Base-by-base conservation (phyloP, 2,329 filamentous ascomycete species). In the Fusarium luffae region DNA sequence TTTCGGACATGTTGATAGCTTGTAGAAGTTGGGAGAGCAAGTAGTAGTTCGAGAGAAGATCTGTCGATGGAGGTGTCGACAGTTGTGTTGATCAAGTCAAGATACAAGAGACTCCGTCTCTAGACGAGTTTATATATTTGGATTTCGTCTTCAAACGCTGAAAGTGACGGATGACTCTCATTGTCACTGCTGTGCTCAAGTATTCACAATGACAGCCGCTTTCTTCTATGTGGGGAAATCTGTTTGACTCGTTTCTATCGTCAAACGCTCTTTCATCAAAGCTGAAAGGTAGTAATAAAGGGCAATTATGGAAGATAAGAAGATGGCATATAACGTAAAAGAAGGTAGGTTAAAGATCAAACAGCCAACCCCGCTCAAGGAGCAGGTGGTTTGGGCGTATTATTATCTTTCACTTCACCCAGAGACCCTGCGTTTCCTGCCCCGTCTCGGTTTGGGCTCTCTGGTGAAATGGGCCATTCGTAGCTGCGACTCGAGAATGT, bases 401-500 rank as follows among this genome's bases (percentile, higher is more conserved):
- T 41, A 18, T 28, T 42, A 28, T 34, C 43, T 44, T n/a, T 27
- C 21, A 49, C 19, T 18, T 49, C 54, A 11, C 50, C 59, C 27
- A 50, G 18, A 40, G 30, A 30, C 19, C 37, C 32, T 14, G 30
- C 23, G 19, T 27, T 55, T 44, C 32, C 28, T 41, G 19, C 16
- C 10, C 23, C 49, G 21, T 42, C 27, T n/a, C 41, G n/a, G 7
- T 13, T 14, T 16, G 49, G 46, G n/a, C 37, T 60, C 7, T 59
- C 63, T 16, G 56, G 50, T 8, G 50, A 59, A 19, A 59, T 67
- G 3, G 63, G 63, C 67, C 57, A 54, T 21, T 55, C 50, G 16
- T 54, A 25, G 21, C 50, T 64, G 21, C 42, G 47, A 13, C 27
- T 37, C 11, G 46, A 60, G n/a, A 52, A 47, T 4, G 30, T 40